These are phyloP conservation scores for Hibiscus syriacus DNA, from an alignment of 345 rosid species.

Conservation along the genomic window DNA sequence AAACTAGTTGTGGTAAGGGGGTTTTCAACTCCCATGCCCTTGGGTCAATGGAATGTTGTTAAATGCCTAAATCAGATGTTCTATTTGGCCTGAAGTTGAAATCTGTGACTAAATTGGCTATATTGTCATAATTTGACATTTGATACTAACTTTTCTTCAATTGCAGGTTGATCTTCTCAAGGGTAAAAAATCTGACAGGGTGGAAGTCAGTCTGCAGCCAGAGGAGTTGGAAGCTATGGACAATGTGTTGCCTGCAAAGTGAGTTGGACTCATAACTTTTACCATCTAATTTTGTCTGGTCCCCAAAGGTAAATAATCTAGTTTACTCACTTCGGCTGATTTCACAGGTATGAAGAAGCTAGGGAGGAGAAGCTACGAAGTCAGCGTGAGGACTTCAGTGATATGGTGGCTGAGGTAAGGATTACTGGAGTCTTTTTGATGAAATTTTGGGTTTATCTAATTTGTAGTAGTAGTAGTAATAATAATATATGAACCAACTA, in stretches of 20 bases:
- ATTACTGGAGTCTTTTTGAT: background rate
- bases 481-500: no score
- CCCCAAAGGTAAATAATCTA: background rate
- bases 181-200: conserved; percentile 89
- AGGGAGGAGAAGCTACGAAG: conserved; percentile 89
- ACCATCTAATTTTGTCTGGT: background rate
- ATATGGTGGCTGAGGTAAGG: conserved; percentile 96
- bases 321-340: conserved; percentile 3
- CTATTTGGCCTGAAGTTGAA: no score
- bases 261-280: conserved; percentile 22
- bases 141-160: background rate
- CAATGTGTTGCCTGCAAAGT: conserved; percentile 91
- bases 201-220: conserved; percentile 82
- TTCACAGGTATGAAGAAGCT: conserved; percentile 87
- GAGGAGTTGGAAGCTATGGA: conserved; percentile 91
- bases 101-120: background rate
- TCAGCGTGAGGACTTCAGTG: conserved; percentile 94
- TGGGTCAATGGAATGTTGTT: no score
- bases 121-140: background rate
- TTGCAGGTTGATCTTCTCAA: conserved; percentile 87
- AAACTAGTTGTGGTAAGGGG: no score
- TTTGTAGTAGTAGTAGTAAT: no score
- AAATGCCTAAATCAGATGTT: no score
- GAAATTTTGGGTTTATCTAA: background rate
- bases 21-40: no score